Percentiles rank a stretch among this genome's conserved stretches.
phyloP scores from a whole-genome alignment of 257 asterid species.

The Leonotis leonurus region DNA sequence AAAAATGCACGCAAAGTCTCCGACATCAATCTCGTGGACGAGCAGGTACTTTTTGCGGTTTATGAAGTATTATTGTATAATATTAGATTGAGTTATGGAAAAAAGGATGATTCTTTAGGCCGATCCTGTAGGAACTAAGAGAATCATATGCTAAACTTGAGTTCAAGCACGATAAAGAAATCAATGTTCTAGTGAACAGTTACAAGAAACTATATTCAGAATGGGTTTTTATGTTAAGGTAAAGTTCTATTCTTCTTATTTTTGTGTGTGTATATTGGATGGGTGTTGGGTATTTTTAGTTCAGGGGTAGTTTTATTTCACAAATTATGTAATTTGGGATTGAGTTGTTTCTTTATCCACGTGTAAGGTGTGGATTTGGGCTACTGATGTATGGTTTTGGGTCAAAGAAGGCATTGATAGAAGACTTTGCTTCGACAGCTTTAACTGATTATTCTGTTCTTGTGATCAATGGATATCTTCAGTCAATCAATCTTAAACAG shows the following conservation, averaged over 20 bases:
- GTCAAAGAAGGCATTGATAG: conserved; percentile 72
- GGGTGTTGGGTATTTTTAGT: neutral
- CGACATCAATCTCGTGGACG: conserved; percentile 63
- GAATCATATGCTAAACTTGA: conserved; percentile 55
- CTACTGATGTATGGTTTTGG: conserved; percentile 94
- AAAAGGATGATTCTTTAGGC: neutral
- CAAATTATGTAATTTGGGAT: neutral
- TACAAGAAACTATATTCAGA: conserved; percentile 53
- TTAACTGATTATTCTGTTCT: conserved; percentile 71
- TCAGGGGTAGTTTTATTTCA: neutral
- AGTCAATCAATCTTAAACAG: conserved; percentile 81
- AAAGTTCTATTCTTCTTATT: neutral
- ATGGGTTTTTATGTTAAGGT: conserved; percentile 70
- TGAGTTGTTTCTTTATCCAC: neutral
- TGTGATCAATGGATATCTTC: conserved; percentile 87
- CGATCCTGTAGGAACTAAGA: conserved; percentile 56
- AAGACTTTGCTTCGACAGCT: conserved; percentile 75
- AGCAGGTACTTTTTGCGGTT: conserved; percentile 43
- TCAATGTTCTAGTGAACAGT: conserved; percentile 36
- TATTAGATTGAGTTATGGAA: neutral
- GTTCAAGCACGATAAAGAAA: conserved; percentile 81
- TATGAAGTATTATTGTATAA: neutral
- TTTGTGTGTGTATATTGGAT: no score
- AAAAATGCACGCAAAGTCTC: conserved; percentile 60
- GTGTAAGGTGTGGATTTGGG: conserved; percentile 73